Evolutionary conservation across 495 filamentous ascomycete genomes (phyloP).

Genomic region (Penicillium herquei): DNA sequence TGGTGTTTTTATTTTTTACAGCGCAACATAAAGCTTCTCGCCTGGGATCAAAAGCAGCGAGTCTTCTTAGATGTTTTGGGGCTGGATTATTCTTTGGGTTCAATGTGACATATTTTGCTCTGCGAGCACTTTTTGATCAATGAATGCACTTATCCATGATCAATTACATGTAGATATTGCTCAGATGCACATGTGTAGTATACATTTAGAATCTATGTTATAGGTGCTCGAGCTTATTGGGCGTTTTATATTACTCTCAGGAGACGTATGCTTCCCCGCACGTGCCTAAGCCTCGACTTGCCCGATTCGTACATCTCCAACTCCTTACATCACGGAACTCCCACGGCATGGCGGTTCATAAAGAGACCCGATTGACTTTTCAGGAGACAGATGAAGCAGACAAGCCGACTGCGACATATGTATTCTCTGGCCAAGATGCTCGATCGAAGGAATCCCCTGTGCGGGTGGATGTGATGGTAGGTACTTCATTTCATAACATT

Average conservation of each 20-base stretch:
- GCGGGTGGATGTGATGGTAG: conserved; percentile 38
- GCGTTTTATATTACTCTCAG: neutral
- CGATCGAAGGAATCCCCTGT: conserved; percentile 3
- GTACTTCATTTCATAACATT: conserved; percentile 2
- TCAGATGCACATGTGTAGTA: too few species aligned
- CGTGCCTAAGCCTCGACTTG: conserved; percentile 6
- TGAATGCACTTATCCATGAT: too few species aligned
- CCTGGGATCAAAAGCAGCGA: conserved; percentile 18
- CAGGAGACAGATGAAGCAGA: conserved; percentile 41
- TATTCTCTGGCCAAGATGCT: conserved; percentile 31
- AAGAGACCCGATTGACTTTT: conserved; percentile 21
- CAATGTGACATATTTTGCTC: conserved; percentile 27
- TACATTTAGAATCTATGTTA: neutral
- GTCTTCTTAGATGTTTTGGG: conserved; percentile 26
- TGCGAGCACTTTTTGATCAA: conserved; percentile 11
- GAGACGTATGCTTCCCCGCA: conserved; percentile 9
- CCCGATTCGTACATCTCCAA: neutral
- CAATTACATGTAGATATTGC: too few species aligned
- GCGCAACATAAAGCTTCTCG: conserved; percentile 25
- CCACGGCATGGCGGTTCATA: conserved; percentile 21
- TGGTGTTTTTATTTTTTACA: conserved; percentile 31
- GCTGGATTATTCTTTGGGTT: conserved; percentile 11
- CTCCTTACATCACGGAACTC: conserved; percentile 2
- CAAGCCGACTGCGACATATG: conserved; percentile 32
- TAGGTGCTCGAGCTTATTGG: neutral